A percentile compares a stretch with the other conserved stretches of the same genome.
phyloP scores from a whole-genome alignment of 2,329 filamentous ascomycete species.

The Curvularia sp. region DNA sequence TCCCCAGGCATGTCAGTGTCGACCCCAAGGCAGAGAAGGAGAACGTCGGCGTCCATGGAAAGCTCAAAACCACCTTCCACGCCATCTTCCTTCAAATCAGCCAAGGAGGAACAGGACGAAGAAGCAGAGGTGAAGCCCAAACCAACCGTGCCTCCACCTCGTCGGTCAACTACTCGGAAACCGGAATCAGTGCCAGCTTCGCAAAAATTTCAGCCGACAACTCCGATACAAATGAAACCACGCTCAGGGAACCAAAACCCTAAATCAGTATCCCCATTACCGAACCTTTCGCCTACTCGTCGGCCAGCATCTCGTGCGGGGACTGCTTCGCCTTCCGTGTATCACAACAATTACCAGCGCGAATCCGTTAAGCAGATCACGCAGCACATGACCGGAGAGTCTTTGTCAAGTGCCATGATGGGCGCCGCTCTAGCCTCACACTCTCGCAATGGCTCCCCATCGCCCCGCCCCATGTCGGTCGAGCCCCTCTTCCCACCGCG shows the following conservation, averaged over 20 bases:
- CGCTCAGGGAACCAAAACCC: constrained; percentile 43
- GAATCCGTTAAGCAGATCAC: constrained; percentile 49
- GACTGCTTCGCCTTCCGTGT: constrained; percentile 37
- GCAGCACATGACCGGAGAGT: constrained; percentile 65
- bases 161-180: constrained; percentile 36
- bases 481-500: constrained; percentile 51
- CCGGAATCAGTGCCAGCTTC: constrained; percentile 14
- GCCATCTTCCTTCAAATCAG: constrained; percentile 46
- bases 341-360: constrained; percentile 51
- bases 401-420: constrained; percentile 76
- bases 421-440: constrained; percentile 73
- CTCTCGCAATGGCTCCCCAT: constrained; percentile 58
- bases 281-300: constrained; percentile 27
- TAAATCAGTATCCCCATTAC: constrained; percentile 34
- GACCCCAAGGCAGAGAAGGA: constrained; percentile 26
- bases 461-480: constrained; percentile 39
- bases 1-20: constrained; percentile 36
- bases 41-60: constrained; percentile 36
- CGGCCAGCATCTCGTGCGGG: constrained; percentile 32
- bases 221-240: constrained; percentile 36
- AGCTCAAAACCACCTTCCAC: constrained; percentile 39
- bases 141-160: constrained; percentile 47
- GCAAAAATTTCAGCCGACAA: constrained; percentile 22
- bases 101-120: constrained; percentile 44
- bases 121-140: constrained; percentile 38